These are phyloP conservation scores for Rhodotorula glutinis DNA, from an alignment of 1,284 basidiomycete genomes.

Conservation along the genomic window DNA sequence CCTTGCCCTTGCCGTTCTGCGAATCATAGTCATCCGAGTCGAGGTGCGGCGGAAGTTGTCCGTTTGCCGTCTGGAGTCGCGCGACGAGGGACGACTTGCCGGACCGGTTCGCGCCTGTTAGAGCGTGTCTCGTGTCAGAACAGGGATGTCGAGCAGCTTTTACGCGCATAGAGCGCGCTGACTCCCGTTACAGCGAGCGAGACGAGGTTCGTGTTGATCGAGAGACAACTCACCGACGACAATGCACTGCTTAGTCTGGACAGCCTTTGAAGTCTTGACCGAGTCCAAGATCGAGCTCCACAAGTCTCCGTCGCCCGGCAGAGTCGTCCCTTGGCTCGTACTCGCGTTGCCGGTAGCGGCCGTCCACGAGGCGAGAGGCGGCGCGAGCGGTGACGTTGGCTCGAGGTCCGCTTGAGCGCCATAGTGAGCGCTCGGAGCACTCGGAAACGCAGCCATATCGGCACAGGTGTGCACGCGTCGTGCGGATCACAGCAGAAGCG, in stretches of 20 bases:
- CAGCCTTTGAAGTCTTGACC: conserved; percentile 77
- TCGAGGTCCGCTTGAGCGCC: background rate
- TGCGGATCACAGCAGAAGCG: too few relatives aligned
- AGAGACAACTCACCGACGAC: conserved; percentile 61
- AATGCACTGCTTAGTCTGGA: conserved; percentile 77
- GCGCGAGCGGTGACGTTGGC: background rate
- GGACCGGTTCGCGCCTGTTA: background rate
- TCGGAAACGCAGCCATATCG: background rate
- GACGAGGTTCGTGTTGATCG: background rate
- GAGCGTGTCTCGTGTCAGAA: too few relatives aligned
- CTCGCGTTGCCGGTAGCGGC: background rate
- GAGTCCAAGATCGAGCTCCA: conserved; percentile 89
- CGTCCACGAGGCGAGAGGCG: background rate
- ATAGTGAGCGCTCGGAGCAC: background rate
- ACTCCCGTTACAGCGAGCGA: too few relatives aligned
- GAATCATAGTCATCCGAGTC: background rate
- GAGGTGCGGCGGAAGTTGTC: conserved; percentile 5
- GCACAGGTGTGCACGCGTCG: background rate
- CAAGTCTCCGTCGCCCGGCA: conserved; percentile 55
- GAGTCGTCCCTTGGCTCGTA: background rate
- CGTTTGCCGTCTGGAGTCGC: conserved; percentile 2
- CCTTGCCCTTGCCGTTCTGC: background rate
- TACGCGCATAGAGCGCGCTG: too few relatives aligned
- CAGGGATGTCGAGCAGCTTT: too few relatives aligned
- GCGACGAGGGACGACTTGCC: conserved; percentile 21